A percentile compares a stretch with the other conserved stretches of the same genome.
phyloP scores from a whole-genome alignment of 2,329 filamentous ascomycete species.

The Aschersonia sp. region DNA sequence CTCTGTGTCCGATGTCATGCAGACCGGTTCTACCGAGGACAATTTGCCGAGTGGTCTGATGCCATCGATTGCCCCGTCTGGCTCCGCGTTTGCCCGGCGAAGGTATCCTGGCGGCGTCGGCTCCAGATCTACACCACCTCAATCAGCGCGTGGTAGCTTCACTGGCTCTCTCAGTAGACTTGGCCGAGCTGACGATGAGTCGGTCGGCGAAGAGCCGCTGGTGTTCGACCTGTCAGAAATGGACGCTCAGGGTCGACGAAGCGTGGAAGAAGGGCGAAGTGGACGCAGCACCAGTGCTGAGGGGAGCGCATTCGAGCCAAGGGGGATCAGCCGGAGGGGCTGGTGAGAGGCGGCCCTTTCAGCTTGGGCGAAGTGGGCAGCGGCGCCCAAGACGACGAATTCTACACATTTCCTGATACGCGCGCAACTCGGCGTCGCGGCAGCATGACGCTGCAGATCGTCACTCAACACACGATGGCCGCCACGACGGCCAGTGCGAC shows the following conservation, averaged over 20 bases:
- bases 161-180: conserved; percentile 23
- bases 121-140: conserved; percentile 25
- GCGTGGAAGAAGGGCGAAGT: conserved; percentile 37
- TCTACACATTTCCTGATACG: no score
- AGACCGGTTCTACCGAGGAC: conserved; percentile 28
- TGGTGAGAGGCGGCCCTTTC: conserved; percentile 12
- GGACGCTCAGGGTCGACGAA: conserved; percentile 41
- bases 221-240: conserved; percentile 63
- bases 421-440: no score
- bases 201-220: conserved; percentile 51
- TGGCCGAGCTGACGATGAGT: conserved; percentile 28
- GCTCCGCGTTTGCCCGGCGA: conserved; percentile 29
- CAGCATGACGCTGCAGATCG: no score
- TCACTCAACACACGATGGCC: no score
- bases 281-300: conserved; percentile 24
- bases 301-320: conserved; percentile 23
- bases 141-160: conserved; percentile 31
- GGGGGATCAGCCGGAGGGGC: conserved; percentile 20
- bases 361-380: background rate
- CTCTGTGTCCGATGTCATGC: conserved; percentile 19
- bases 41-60: conserved; percentile 31
- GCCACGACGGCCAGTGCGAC: no score
- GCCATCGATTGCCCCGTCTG: conserved; percentile 18
- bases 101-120: conserved; percentile 22
- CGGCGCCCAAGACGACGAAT: no score